phyloP scores from a whole-genome alignment of 2,329 filamentous ascomycete genomes.

The Fusarium napiforme region DNA sequence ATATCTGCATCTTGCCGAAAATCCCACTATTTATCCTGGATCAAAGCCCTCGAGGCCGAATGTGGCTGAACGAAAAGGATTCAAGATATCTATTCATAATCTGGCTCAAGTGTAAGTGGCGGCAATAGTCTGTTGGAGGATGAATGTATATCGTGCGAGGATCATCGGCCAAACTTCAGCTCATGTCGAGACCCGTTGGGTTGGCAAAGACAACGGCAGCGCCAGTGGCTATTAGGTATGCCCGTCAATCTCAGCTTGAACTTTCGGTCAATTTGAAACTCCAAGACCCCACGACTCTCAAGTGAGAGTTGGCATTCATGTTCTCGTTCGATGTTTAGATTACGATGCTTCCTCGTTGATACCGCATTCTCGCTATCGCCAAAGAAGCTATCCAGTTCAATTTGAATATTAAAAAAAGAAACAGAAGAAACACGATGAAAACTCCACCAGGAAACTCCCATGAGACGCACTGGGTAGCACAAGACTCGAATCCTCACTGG shows the following conservation, averaged over 20 bases:
- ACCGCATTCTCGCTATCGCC: background rate
- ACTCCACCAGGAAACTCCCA: background rate
- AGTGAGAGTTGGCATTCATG: background rate
- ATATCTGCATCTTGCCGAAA: constrained; percentile 33
- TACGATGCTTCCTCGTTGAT: background rate
- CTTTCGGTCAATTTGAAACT: background rate
- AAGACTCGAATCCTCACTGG: constrained; percentile 8
- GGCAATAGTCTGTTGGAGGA: background rate
- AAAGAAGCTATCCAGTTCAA: background rate
- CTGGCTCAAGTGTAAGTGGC: background rate
- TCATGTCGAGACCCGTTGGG: background rate
- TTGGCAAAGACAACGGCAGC: background rate
- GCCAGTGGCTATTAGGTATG: background rate
- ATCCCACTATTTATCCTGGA: constrained; percentile 4
- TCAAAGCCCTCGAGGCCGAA: background rate
- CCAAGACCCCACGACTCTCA: background rate
- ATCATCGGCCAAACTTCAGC: background rate
- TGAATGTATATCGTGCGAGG: constrained; percentile 1
- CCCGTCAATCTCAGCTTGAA: background rate
- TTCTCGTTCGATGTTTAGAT: background rate
- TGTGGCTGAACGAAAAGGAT: background rate
- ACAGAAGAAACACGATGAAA: background rate
- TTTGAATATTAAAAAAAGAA: background rate
- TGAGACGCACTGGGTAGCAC: constrained; percentile 23
- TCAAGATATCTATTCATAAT: background rate